These are phyloP conservation scores for Kodamaea ohmeri DNA, from an alignment of 1,139 yeast genomes.

Conservation along the genomic window DNA sequence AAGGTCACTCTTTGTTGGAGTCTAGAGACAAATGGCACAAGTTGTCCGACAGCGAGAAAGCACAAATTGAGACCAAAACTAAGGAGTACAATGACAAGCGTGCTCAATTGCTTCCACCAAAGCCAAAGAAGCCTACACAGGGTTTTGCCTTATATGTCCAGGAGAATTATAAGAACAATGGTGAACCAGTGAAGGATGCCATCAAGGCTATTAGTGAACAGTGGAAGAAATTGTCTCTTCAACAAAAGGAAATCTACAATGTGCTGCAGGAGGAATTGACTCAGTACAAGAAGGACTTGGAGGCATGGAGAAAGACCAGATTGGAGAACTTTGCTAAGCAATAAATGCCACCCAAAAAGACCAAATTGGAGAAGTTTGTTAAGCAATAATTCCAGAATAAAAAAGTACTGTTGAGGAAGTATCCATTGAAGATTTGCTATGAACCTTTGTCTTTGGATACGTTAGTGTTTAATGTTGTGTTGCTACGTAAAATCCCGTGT, in stretches of 20 bases:
- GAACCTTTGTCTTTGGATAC: too few species aligned
- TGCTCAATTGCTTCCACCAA: slow-evolving; percentile 28
- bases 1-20: slow-evolving; percentile 17
- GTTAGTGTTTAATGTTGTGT: too few species aligned
- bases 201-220: slow-evolving; percentile 26
- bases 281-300: slow-evolving; percentile 20
- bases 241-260: slow-evolving; percentile 31
- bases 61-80: slow-evolving; percentile 23
- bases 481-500: too few species aligned
- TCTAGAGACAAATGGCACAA: slow-evolving; percentile 24
- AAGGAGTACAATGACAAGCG: slow-evolving; percentile 28
- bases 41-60: slow-evolving; percentile 29
- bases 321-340: slow-evolving; percentile 19
- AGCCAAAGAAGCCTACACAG: slow-evolving; percentile 34
- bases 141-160: slow-evolving; percentile 34
- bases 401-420: neutral
- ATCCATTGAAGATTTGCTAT: too few species aligned
- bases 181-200: slow-evolving; percentile 24
- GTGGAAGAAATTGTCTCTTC: slow-evolving; percentile 31
- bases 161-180: slow-evolving; percentile 27
- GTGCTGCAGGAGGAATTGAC: slow-evolving; percentile 21
- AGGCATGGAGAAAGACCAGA: slow-evolving; percentile 31
- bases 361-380: too few species aligned
- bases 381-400: too few species aligned
- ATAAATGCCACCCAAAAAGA: too few species aligned